Conservation (phyloP, 108 stramenopile species). For the Cyclotella sp. region DNA sequence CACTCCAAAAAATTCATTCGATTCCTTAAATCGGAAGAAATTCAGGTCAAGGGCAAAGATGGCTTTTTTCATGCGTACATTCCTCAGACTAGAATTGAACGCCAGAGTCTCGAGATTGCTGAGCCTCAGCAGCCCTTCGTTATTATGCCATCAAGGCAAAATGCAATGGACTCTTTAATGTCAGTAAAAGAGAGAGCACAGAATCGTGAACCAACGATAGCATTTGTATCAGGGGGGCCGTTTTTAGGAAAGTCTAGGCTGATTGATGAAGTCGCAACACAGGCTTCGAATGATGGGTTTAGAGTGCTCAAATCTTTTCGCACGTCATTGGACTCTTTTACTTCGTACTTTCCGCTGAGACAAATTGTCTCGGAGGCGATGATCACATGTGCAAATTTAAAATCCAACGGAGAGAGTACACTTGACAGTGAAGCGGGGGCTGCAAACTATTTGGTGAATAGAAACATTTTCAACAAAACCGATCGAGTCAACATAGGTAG, state of each 20-base stretch:
- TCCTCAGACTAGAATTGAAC: slow-evolving; percentile 47
- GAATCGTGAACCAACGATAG: slow-evolving; percentile 31
- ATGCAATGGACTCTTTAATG: slow-evolving; percentile 45
- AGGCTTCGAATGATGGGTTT: slow-evolving; percentile 44
- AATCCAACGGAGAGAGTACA: slow-evolving; percentile 9
- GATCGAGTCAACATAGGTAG: slow-evolving; percentile 55
- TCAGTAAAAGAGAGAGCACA: slow-evolving; percentile 30
- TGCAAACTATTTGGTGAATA: slow-evolving; percentile 39
- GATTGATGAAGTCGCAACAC: slow-evolving; percentile 43
- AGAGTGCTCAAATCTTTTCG: slow-evolving; percentile 51
- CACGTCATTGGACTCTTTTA: slow-evolving; percentile 56
- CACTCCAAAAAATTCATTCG: slow-evolving; percentile 54
- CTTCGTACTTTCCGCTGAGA: slow-evolving; percentile 54
- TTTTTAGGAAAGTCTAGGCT: slow-evolving; percentile 57
- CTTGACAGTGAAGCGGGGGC: slow-evolving; percentile 42
- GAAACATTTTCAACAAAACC: slow-evolving; percentile 53
- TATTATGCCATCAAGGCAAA: slow-evolving; percentile 55
- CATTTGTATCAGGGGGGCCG: slow-evolving; percentile 50
- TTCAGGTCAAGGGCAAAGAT: slow-evolving; percentile 57
- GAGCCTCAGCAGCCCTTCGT: slow-evolving; percentile 51
- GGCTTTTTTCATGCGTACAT: slow-evolving; percentile 57
- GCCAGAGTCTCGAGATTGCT: slow-evolving; percentile 34
- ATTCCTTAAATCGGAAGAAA: slow-evolving; percentile 50
- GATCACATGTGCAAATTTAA: slow-evolving; percentile 37
- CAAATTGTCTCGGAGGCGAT: slow-evolving; percentile 51